Evolutionary conservation across 768 basidiomycete genomes (phyloP), one percentile per base, ranked within the genome.

Genomic region (Termitomyces eurrhizus): DNA sequence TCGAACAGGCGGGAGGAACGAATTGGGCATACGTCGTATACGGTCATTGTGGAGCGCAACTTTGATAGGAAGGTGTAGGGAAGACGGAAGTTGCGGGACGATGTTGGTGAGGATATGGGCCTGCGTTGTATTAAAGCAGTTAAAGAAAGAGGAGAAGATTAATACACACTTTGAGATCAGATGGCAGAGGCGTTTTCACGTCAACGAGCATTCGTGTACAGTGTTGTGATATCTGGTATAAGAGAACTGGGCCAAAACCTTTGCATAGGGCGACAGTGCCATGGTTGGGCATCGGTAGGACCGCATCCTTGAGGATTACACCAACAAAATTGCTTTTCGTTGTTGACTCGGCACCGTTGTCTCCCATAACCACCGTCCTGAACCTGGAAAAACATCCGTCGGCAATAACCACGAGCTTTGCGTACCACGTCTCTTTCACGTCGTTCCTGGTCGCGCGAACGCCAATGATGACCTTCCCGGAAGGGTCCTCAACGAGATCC

Each of bases 341-440:
- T 4, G 75, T 70, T 1, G 87, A 78, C 67, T 85, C 86, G 50
- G 69, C 70, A 12, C 75, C 74, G 18, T 78, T 70, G 44, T 70
- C 66, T 56, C 83, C 83, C 80, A 88, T 81, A n/a, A 93, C 85
- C 1, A 77, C 62, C 12, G 73, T 79, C 53, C 96, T 82, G 79
- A 99, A 95, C 69, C 95, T 97, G 4, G 93, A 95, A 75, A 92
- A 92, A 72, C 93, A 97, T 0, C 96, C 96, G 70, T 99, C 96
- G 4, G 95, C 94, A 60, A 98, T 76, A 69, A 98, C 76, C 49
- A 93, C 91, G 54, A 99, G 72, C 64, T 89, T 86, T 0, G 92
- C 94, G 60, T 78, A 80, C 67, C 87, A 87, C 0, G 80, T 68
- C 61, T 86, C 80, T 66, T 83, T 82, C 62, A 78, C 78, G 29